Conservation (phyloP, 2,329 filamentous ascomycete genomes). For the Phialophora verrucosa region DNA sequence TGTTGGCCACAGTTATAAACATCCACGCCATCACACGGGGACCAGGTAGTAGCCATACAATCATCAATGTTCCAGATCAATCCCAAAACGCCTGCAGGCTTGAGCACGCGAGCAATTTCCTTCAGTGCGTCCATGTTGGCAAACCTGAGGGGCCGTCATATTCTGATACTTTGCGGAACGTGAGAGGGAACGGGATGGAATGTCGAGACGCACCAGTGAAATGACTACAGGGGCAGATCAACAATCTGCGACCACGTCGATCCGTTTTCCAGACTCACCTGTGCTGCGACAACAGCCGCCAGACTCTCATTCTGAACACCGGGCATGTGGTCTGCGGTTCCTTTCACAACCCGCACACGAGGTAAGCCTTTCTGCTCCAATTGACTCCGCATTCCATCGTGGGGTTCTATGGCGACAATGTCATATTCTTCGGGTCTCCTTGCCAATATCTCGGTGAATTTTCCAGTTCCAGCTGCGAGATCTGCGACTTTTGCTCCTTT, state of each 20-base stretch:
- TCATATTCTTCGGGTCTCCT: slow-evolving; percentile 64
- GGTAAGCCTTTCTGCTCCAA: slow-evolving; percentile 64
- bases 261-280: slow-evolving; percentile 57
- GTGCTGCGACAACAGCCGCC: slow-evolving; percentile 70
- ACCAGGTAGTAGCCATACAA: slow-evolving; percentile 55
- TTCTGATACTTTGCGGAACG: neutral
- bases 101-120: slow-evolving; percentile 71
- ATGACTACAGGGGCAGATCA: slow-evolving; percentile 43
- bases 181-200: slow-evolving; percentile 2
- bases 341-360: slow-evolving; percentile 62
- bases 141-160: slow-evolving; percentile 60
- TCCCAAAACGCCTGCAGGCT: slow-evolving; percentile 65
- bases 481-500: slow-evolving; percentile 56
- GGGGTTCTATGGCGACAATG: slow-evolving; percentile 68
- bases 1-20: slow-evolving; percentile 42
- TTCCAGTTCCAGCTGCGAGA: slow-evolving; percentile 71
- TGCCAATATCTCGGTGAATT: slow-evolving; percentile 70
- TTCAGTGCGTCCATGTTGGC: slow-evolving; percentile 65
- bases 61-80: slow-evolving; percentile 78
- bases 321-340: slow-evolving; percentile 62
- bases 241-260: neutral
- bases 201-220: slow-evolving; percentile 57
- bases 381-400: slow-evolving; percentile 68
- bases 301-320: slow-evolving; percentile 61
- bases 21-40: neutral